Base-by-base conservation (phyloP, 768 basidiomycete species). In the Daedaleopsis sinensis region DNA sequence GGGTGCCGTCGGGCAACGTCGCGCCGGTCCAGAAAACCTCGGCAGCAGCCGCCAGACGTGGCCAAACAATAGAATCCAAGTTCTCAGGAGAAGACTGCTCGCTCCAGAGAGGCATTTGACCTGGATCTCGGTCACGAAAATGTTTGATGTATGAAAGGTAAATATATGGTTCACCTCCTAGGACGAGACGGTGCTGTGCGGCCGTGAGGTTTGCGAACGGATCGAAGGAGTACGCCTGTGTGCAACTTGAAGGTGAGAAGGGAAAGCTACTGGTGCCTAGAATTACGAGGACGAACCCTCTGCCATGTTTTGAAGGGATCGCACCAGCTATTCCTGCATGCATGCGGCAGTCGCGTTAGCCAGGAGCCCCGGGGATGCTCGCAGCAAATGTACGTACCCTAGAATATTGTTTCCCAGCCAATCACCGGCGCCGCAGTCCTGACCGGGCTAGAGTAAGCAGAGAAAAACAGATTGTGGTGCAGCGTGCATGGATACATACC, bases 241-340 rank as follows among this genome's bases (percentile, higher is more conserved):
- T n/a, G n/a, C n/a, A n/a, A n/a, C n/a, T 18, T n/a, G 12, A 39
- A 10, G 32, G 23, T 42, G 2, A 7, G 19, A 5, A 23, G 36
- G 7, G 13, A 52, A 9, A 21, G 8, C 27, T 24, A 8, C n/a
- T n/a, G n/a, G n/a, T n/a, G n/a, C 10, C 23, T 36, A 70, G 23
- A 12, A 15, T 2, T 71, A 50, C 68, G 60, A 47, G n/a, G 52
- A 60, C 67, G 59, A 57, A 88, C 87, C 73, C 83, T 82, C 69
- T 89, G 85, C 91, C 91, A 93, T 8, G 86, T 85, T 74, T 91
- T 91, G 83, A 87, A 91, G 1, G 89, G 88, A 64, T 88, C 87
- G 67, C 88, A 90, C 87, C 89, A 91, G 68, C 85, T 87, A 59
- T 84, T 84, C 79, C 80, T 51, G 65, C 3, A 47, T 18, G 19